Evolutionary conservation across 2,329 filamentous ascomycete genomes (phyloP).

Genomic region (Geosmithia putterillii): DNA sequence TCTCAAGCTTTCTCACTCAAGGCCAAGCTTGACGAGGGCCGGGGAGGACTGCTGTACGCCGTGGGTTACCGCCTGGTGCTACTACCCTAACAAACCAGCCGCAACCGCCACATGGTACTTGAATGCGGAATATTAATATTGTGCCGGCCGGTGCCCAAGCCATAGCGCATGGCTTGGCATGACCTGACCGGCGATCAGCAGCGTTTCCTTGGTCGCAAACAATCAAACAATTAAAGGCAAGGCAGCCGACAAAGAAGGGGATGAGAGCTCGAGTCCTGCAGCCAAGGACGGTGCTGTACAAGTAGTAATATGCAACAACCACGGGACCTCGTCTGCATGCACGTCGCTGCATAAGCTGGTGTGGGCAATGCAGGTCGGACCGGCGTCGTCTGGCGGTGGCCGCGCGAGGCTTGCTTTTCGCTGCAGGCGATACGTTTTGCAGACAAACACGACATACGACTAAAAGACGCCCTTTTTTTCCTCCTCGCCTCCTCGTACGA

Average conservation of each 20-base stretch:
- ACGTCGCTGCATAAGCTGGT: constrained; percentile 14
- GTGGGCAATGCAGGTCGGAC: constrained; percentile 7
- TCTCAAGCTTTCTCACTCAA: too few species aligned
- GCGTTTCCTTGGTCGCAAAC: not conserved
- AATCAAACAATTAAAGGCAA: not conserved
- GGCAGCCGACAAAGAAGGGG: not conserved
- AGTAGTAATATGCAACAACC: constrained; percentile 6
- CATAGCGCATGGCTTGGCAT: not conserved
- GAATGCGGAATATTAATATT: too few species aligned
- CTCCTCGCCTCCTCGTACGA: not conserved
- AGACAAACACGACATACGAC: not conserved
- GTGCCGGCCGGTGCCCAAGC: too few species aligned
- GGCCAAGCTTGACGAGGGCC: too few species aligned
- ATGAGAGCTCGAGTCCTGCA: not conserved
- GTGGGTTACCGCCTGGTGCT: too few species aligned
- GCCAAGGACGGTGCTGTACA: not conserved
- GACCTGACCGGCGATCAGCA: not conserved
- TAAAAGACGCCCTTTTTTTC: not conserved
- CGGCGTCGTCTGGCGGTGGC: not conserved
- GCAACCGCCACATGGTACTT: too few species aligned
- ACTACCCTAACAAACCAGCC: too few species aligned
- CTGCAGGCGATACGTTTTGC: not conserved
- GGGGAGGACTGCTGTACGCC: too few species aligned
- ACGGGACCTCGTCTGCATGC: constrained; percentile 18
- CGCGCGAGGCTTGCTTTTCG: not conserved